Evolutionary conservation across 2,329 filamentous ascomycete genomes (phyloP).

Genomic region (Aspergillus tubingensis): DNA sequence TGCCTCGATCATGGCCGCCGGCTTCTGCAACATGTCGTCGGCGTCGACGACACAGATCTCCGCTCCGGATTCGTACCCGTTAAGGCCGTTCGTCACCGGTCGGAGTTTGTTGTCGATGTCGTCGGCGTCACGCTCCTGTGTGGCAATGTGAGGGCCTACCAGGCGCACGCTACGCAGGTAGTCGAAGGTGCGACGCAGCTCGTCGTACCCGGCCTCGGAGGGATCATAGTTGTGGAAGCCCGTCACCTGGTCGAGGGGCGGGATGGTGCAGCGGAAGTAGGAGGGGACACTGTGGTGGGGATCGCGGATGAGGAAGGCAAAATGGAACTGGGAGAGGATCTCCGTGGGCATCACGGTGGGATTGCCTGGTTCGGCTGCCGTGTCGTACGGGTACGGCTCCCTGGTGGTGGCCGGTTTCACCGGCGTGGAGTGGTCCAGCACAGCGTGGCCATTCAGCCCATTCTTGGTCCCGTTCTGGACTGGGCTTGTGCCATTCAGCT

Average conservation of each 20-base stretch:
- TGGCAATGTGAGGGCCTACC: slow-evolving; percentile 68
- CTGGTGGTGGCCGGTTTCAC: neutral
- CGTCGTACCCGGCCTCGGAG: slow-evolving; percentile 84
- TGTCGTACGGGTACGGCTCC: slow-evolving; percentile 60
- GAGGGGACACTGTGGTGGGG: slow-evolving; percentile 89
- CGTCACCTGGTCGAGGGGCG: slow-evolving; percentile 77
- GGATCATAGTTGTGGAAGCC: slow-evolving; percentile 87
- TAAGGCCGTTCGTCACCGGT: slow-evolving; percentile 18
- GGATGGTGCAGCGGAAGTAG: slow-evolving; percentile 91
- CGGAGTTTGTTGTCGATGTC: slow-evolving; percentile 31
- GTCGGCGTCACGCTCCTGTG: slow-evolving; percentile 34
- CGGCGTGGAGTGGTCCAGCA: neutral
- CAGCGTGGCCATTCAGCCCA: slow-evolving; percentile 11
- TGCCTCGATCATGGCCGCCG: slow-evolving; percentile 70
- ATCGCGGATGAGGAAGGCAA: slow-evolving; percentile 94
- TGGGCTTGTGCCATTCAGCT: slow-evolving; percentile 20
- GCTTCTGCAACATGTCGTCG: slow-evolving; percentile 88
- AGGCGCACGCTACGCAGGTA: slow-evolving; percentile 70
- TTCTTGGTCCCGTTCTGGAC: slow-evolving; percentile 20
- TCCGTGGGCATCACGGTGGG: slow-evolving; percentile 80
- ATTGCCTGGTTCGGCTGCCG: slow-evolving; percentile 66
- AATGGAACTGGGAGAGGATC: slow-evolving; percentile 79
- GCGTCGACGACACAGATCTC: slow-evolving; percentile 88
- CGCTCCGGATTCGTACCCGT: slow-evolving; percentile 37
- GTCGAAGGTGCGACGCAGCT: slow-evolving; percentile 85